Evolutionary conservation across 148 eudicot species (phyloP).

Genomic region (Pouteria glomerata): DNA sequence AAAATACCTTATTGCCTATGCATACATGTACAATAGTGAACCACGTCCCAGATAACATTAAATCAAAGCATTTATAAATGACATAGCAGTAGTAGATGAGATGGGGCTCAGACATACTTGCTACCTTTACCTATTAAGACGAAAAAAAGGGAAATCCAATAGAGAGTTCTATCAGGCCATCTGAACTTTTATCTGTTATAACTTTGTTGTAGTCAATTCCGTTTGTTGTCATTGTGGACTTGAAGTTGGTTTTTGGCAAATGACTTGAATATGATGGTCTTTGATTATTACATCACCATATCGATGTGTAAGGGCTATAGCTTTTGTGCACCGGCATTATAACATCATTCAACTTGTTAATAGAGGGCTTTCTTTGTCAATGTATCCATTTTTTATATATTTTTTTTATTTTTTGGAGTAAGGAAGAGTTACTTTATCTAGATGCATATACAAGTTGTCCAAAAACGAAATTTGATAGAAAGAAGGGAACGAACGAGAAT

Average conservation of each 20-base stretch:
- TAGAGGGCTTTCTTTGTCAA: background rate
- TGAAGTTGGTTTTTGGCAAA: background rate
- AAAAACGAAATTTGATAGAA: no score
- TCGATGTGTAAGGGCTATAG: background rate
- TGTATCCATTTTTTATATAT: background rate
- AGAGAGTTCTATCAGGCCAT: background rate
- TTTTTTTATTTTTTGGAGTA: no score
- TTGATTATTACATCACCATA: background rate
- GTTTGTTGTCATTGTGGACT: background rate
- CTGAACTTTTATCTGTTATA: no score
- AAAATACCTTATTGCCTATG: no score
- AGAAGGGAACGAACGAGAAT: no score
- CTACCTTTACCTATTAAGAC: no score
- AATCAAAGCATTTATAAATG: background rate
- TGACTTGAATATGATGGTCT: background rate
- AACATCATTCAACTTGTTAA: background rate
- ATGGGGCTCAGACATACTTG: no score
- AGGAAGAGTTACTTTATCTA: no score
- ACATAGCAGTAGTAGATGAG: background rate
- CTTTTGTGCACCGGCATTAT: background rate
- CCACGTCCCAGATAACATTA: no score
- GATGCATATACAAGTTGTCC: no score
- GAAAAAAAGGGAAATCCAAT: no score
- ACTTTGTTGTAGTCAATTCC: background rate
- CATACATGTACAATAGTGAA: no score